These are phyloP conservation scores for Sugiyamaella mastotermitis DNA, from an alignment of 805 yeast species.

Conservation along the genomic window DNA sequence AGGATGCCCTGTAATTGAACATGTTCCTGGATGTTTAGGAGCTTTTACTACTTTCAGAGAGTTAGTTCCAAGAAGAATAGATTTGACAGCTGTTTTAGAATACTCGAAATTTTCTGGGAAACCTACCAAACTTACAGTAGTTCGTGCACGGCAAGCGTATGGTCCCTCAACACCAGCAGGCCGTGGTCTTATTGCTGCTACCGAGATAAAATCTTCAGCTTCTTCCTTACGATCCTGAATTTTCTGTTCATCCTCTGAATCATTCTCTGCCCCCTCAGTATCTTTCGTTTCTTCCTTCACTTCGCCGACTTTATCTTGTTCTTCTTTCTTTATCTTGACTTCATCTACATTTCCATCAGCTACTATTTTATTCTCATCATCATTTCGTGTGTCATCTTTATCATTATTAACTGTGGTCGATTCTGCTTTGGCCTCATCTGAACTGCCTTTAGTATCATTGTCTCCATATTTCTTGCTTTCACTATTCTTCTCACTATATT, in stretches of 20 bases:
- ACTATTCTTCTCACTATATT: slow-evolving; percentile 17
- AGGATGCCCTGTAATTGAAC: slow-evolving; percentile 70
- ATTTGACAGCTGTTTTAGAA: slow-evolving; percentile 12
- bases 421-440: slow-evolving; percentile 35
- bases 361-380: slow-evolving; percentile 39
- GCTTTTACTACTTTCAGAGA: slow-evolving; percentile 41
- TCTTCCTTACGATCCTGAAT: slow-evolving; percentile 8
- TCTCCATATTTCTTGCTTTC: slow-evolving; percentile 39
- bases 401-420: slow-evolving; percentile 15
- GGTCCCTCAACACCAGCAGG: slow-evolving; percentile 21
- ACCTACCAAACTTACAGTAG: slow-evolving; percentile 10
- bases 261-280: slow-evolving; percentile 13
- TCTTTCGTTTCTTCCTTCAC: slow-evolving; percentile 16
- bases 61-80: slow-evolving; percentile 18
- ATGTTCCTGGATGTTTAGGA: slow-evolving; percentile 47
- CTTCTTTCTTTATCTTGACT: slow-evolving; percentile 14
- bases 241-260: slow-evolving; percentile 14
- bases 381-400: slow-evolving; percentile 11
- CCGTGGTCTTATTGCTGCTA: not conserved
- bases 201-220: not conserved
- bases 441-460: slow-evolving; percentile 29
- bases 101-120: slow-evolving; percentile 16
- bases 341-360: slow-evolving; percentile 30
- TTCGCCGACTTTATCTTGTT: slow-evolving; percentile 15
- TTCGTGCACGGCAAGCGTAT: slow-evolving; percentile 9